Evolutionary conservation across 495 filamentous ascomycete species (phyloP).

Genomic region (Letharia columbiana): DNA sequence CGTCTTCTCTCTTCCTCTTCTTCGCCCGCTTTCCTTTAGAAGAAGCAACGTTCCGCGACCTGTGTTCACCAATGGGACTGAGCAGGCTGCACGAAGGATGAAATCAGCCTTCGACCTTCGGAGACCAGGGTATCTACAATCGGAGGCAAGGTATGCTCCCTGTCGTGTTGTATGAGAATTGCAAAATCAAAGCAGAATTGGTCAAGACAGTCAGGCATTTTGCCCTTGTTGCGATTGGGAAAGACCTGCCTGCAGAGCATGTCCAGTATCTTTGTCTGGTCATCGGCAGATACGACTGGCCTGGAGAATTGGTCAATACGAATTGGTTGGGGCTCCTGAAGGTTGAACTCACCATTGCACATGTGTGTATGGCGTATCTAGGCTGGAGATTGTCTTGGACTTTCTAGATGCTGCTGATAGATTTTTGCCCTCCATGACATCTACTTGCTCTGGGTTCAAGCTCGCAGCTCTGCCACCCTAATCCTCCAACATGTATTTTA

Average conservation of each 20-base stretch:
- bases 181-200: not conserved
- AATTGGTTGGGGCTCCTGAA: not conserved
- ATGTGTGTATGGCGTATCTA: slow-evolving; percentile 31
- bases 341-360: slow-evolving; percentile 25
- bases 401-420: slow-evolving; percentile 7
- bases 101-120: not conserved
- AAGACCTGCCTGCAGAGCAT: slow-evolving; percentile 28
- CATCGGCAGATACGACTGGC: slow-evolving; percentile 21
- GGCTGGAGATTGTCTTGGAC: slow-evolving; percentile 29
- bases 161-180: not conserved
- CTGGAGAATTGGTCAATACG: slow-evolving; percentile 15
- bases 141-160: not conserved
- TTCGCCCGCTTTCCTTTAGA: slow-evolving; percentile 46
- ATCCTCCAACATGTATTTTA: not conserved
- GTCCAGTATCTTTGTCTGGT: slow-evolving; percentile 28
- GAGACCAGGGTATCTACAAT: not conserved
- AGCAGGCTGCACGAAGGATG: slow-evolving; percentile 38
- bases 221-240: not conserved
- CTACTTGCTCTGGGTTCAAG: not conserved
- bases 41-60: slow-evolving; percentile 35
- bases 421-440: slow-evolving; percentile 1
- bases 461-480: not conserved
- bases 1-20: slow-evolving; percentile 26
- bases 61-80: slow-evolving; percentile 46
- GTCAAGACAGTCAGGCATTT: not conserved